These are phyloP conservation scores for Fusarium floridanum DNA, from an alignment of 2,329 filamentous ascomycete genomes.

Conservation along the genomic window DNA sequence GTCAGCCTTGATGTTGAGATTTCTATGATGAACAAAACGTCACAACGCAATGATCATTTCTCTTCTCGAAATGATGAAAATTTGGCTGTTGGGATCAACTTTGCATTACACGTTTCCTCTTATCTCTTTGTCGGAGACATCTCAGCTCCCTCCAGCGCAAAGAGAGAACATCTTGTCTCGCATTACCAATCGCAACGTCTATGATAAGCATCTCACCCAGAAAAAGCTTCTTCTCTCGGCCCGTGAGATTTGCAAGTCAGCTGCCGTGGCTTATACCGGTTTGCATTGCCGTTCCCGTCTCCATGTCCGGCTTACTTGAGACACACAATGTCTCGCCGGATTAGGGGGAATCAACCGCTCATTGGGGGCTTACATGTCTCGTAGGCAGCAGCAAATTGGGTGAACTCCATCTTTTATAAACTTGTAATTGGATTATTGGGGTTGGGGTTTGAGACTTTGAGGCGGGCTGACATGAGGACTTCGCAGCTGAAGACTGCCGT, in stretches of 20 bases:
- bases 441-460: neutral
- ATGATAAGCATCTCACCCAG: neutral
- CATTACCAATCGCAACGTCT: neutral
- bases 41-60: neutral
- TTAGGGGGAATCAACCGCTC: neutral
- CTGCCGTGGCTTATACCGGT: neutral
- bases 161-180: neutral
- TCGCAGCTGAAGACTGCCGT: neutral
- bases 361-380: neutral
- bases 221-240: neutral
- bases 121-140: neutral
- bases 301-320: neutral
- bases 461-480: neutral
- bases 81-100: neutral
- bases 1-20: neutral
- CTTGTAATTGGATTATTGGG: neutral
- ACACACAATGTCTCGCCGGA: neutral
- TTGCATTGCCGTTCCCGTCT: neutral
- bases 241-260: neutral
- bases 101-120: neutral
- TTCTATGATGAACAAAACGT: neutral
- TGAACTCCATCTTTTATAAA: neutral
- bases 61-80: neutral
- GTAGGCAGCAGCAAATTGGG: neutral
- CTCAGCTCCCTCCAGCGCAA: neutral